A percentile compares a stretch with the other conserved stretches of the same genome.
Conservation (phyloP, 129 eudicot genomes). For the Logfia minima region DNA sequence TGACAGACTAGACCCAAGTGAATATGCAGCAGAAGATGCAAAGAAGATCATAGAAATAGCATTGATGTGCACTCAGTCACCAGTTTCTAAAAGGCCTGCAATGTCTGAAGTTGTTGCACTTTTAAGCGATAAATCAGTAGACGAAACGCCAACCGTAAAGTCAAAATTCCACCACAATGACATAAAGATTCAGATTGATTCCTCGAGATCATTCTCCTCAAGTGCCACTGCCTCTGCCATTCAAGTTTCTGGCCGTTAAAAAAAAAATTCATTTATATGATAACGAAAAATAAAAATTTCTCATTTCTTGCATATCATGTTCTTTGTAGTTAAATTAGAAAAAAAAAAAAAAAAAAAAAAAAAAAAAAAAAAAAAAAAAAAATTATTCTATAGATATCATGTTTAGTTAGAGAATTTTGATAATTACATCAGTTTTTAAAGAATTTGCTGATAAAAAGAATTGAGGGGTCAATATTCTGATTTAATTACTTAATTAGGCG, state of each 20-base stretch:
- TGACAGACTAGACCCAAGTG: slow-evolving; percentile 45
- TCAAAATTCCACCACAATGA: slow-evolving; percentile 32
- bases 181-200: slow-evolving; percentile 25
- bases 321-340: too few relatives aligned
- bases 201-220: slow-evolving; percentile 17
- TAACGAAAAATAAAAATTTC: not conserved
- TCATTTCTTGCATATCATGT: not conserved
- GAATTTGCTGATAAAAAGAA: too few relatives aligned
- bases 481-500: too few relatives aligned
- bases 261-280: not conserved
- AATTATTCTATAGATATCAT: too few relatives aligned
- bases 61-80: slow-evolving; percentile 60
- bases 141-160: slow-evolving; percentile 33
- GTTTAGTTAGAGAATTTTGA: too few relatives aligned
- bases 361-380: too few relatives aligned
- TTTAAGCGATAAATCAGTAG: slow-evolving; percentile 47
- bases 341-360: too few relatives aligned
- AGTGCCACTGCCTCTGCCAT: slow-evolving; percentile 6
- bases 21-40: slow-evolving; percentile 48
- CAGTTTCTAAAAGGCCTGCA: slow-evolving; percentile 56
- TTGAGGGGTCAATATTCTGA: too few relatives aligned
- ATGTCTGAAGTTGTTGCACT: slow-evolving; percentile 73
- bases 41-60: slow-evolving; percentile 64
- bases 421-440: too few relatives aligned
- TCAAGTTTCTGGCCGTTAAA: slow-evolving; percentile 1